These are phyloP conservation scores for Apium graveolens DNA, from an alignment of 129 eudicot genomes.

Conservation along the genomic window DNA sequence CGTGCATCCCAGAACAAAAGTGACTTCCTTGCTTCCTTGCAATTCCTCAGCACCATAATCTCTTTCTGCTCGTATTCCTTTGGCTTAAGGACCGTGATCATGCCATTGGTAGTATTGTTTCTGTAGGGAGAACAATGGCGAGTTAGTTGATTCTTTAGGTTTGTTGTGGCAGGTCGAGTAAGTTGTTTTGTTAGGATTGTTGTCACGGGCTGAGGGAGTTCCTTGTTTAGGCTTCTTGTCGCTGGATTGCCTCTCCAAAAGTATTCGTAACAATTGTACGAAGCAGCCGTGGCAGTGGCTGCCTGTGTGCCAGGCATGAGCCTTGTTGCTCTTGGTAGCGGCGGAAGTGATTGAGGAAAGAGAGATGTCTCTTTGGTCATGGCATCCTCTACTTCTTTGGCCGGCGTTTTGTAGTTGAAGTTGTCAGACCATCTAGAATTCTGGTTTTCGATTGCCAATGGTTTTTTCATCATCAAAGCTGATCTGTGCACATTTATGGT, in stretches of 20 bases:
- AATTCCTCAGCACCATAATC: conserved; percentile 38
- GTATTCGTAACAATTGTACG: conserved; percentile 61
- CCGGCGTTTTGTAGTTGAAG: conserved; percentile 21
- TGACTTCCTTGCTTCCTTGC: conserved; percentile 56
- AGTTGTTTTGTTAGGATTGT: conserved; percentile 10
- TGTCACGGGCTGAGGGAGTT: conserved; percentile 21
- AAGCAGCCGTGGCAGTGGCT: conserved; percentile 22
- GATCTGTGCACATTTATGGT: conserved; percentile 36
- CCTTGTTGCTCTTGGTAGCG: conserved; percentile 11
- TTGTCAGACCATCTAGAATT: conserved; percentile 41
- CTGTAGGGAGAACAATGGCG: conserved; percentile 27
- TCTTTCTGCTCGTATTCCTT: conserved; percentile 27
- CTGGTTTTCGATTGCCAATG: conserved; percentile 28
- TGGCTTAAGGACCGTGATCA: neutral
- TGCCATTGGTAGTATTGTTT: conserved; percentile 6
- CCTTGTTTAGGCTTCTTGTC: conserved; percentile 24
- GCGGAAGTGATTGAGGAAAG: conserved; percentile 34
- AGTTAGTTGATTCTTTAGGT: conserved; percentile 23
- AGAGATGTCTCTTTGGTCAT: conserved; percentile 7
- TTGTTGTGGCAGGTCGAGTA: conserved; percentile 23
- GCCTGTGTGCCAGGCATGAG: conserved; percentile 28
- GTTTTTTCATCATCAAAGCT: conserved; percentile 33
- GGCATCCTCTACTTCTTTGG: conserved; percentile 12
- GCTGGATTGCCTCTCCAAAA: conserved; percentile 62
- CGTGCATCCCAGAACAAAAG: conserved; percentile 60